Conservation (phyloP, 352 stramenopile species). For the Chrysophaeum taylorii region DNA sequence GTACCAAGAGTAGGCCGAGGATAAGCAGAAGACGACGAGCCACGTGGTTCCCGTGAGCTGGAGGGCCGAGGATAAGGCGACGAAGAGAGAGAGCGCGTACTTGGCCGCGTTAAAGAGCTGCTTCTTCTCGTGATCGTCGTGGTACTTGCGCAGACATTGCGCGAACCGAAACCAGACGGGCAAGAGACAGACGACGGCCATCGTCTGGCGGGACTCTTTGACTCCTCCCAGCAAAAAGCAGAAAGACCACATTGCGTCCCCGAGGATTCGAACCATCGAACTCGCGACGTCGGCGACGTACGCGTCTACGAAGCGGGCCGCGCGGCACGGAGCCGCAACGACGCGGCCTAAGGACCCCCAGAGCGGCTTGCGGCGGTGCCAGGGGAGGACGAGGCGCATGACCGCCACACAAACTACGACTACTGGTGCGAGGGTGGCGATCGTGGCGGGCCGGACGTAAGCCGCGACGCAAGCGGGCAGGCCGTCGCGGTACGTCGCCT, state of each 20-base stretch:
- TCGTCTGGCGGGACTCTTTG: not conserved
- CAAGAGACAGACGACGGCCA: not conserved
- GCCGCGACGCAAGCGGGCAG: not conserved
- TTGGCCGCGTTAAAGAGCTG: slow-evolving; percentile 4
- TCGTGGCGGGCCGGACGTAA: not conserved
- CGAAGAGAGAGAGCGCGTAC: not conserved
- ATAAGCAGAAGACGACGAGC: not conserved
- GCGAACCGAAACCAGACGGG: slow-evolving; percentile 8
- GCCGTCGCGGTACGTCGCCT: slow-evolving; percentile 1
- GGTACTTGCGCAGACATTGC: not conserved
- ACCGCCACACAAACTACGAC: no score
- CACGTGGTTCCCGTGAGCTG: not conserved
- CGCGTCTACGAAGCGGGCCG: not conserved
- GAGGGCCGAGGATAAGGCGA: not conserved
- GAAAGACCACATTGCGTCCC: not conserved
- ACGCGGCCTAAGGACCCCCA: not conserved
- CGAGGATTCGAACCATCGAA: not conserved
- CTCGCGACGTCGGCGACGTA: not conserved
- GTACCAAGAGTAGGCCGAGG: not conserved
- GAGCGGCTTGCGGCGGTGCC: not conserved
- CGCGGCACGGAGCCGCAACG: not conserved
- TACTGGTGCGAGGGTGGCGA: no score
- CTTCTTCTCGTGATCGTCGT: not conserved
- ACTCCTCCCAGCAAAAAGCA: not conserved
- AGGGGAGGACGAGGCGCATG: not conserved